Evolutionary conservation across 2,329 filamentous ascomycete species (phyloP).

Genomic region (Claviceps quebecensis): DNA sequence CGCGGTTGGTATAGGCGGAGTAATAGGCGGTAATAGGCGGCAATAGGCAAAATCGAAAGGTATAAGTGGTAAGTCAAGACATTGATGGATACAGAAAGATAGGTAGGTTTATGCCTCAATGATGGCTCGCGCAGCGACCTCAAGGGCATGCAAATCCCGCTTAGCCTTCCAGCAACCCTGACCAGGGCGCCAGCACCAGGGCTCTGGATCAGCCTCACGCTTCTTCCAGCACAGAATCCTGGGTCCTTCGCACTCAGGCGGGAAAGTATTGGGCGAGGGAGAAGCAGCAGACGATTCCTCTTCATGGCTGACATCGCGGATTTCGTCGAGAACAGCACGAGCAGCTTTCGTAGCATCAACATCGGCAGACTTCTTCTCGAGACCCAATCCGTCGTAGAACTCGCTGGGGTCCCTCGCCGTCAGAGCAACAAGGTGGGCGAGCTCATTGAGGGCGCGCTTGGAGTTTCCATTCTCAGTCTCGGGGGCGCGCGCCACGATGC

Average conservation of each 20-base stretch:
- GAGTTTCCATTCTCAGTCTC: conserved; percentile 18
- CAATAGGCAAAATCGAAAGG: too few species aligned
- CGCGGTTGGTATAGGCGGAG: too few species aligned
- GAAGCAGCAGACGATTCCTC: conserved; percentile 1
- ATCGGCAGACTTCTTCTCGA: conserved; percentile 14
- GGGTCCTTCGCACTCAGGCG: conserved; percentile 3
- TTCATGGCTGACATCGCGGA: conserved; percentile 4
- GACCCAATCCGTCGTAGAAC: conserved; percentile 20
- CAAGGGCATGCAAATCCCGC: conserved; percentile 18
- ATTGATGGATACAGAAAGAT: neutral
- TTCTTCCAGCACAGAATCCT: conserved; percentile 6
- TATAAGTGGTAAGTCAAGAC: too few species aligned
- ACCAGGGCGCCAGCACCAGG: conserved; percentile 22
- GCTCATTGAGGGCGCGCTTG: conserved; percentile 24
- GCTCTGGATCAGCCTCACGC: conserved; percentile 8
- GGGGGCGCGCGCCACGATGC: conserved; percentile 14
- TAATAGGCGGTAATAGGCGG: too few species aligned
- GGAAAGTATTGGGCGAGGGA: conserved; percentile 18
- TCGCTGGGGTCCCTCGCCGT: conserved; percentile 15
- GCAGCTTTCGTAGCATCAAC: conserved; percentile 16
- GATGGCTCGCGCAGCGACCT: conserved; percentile 15
- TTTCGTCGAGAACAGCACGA: conserved; percentile 20
- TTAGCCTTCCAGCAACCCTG: conserved; percentile 29
- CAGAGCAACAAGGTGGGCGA: conserved; percentile 22
- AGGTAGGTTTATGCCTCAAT: conserved; percentile 7